These are phyloP conservation scores for Mycena latifolia DNA, from an alignment of 768 basidiomycete species.

Conservation along the genomic window DNA sequence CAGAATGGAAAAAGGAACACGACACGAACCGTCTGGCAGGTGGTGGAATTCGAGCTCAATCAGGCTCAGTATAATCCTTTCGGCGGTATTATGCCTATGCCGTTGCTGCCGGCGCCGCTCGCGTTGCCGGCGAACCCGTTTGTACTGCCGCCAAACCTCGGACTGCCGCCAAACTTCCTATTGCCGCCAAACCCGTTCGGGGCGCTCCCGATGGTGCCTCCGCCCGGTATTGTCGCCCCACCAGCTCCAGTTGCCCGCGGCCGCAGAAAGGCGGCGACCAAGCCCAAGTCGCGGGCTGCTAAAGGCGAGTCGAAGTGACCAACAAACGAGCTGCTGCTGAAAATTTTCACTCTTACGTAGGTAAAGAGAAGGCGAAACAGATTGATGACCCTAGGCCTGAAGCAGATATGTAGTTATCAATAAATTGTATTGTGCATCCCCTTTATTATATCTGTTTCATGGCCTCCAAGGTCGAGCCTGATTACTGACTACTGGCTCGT, in stretches of 20 bases:
- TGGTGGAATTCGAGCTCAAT: constrained; percentile 23
- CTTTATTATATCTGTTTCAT: too few species aligned
- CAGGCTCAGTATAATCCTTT: too few species aligned
- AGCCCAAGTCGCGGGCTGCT: constrained; percentile 1
- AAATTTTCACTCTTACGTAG: background rate
- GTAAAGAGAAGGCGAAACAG: constrained; percentile 19
- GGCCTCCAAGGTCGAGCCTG: too few species aligned
- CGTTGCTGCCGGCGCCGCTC: background rate
- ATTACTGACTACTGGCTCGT: too few species aligned
- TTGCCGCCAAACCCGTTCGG: background rate
- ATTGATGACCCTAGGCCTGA: background rate
- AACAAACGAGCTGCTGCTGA: too few species aligned
- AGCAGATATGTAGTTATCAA: too few species aligned
- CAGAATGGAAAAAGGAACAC: too few species aligned
- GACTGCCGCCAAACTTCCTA: background rate
- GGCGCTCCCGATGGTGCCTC: background rate
- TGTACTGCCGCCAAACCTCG: too few species aligned
- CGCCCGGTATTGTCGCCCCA: background rate
- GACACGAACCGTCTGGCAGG: background rate
- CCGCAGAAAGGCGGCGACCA: constrained; percentile 9
- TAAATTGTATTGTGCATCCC: too few species aligned
- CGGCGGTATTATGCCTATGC: too few species aligned
- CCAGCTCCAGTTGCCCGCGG: background rate
- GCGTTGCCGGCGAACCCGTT: background rate
- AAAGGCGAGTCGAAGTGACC: too few species aligned